These are phyloP conservation scores for Starmerella lactis-condensi DNA, from an alignment of 805 yeast genomes.

Conservation along the genomic window DNA sequence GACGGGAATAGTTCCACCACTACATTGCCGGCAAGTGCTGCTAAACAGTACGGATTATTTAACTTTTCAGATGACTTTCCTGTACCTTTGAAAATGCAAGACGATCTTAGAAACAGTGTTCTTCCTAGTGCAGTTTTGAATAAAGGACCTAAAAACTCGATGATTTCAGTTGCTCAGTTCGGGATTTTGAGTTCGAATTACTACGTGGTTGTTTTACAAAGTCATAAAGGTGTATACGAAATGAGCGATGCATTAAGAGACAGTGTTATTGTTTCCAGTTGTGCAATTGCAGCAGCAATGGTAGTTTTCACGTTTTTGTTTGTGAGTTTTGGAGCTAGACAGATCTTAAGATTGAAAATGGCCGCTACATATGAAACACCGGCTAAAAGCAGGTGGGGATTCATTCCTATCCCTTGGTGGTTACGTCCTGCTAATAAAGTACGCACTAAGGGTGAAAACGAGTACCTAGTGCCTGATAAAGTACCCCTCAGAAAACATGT, in stretches of 20 bases:
- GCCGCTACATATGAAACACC: conserved; percentile 17
- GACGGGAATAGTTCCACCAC: conserved; percentile 1
- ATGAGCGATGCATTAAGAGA: conserved; percentile 13
- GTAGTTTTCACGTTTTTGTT: conserved; percentile 13
- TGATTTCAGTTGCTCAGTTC: conserved; percentile 13
- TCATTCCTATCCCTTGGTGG: conserved; percentile 13
- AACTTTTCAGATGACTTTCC: conserved; percentile 1
- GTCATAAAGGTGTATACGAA: conserved; percentile 10
- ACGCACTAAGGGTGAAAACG: conserved; percentile 3
- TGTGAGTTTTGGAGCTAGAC: conserved; percentile 16
- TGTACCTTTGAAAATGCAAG: conserved; percentile 9
- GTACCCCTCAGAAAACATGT: conserved; percentile 15
- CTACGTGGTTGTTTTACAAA: conserved; percentile 13
- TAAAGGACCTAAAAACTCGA: conserved; percentile 13
- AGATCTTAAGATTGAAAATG: conserved; percentile 15
- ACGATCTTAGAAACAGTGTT: neutral
- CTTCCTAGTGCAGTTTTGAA: conserved; percentile 11
- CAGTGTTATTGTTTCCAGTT: conserved; percentile 11
- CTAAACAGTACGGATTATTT: neutral
- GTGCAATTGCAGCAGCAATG: conserved; percentile 14
- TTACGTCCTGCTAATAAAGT: conserved; percentile 6
- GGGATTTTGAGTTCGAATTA: conserved; percentile 6
- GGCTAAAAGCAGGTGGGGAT: conserved; percentile 8
- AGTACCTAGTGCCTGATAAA: conserved; percentile 14
- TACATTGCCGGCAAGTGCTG: neutral